Base-by-base conservation (phyloP, 2,329 filamentous ascomycete genomes). In the Penicillium sp. region DNA sequence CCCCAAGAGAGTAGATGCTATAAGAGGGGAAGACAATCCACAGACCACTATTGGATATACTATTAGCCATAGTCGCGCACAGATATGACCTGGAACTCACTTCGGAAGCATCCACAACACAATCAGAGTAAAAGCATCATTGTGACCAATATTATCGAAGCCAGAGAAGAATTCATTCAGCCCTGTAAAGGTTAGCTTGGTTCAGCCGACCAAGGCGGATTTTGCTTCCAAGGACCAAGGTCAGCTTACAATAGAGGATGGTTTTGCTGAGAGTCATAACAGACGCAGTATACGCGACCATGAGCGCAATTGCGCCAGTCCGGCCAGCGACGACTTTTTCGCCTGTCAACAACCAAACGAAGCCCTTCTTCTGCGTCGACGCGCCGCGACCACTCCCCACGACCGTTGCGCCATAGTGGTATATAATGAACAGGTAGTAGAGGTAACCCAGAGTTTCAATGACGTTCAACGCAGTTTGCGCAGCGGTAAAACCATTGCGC, bases 401-500 rank as follows among this genome's bases (percentile, higher is more conserved):
- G 40, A 73, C 69, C 4, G 70, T 69, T 27, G 69, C 68, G 14
- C 78, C 78, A 61, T 76, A 65, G 3, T 56, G 57, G 57, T 73
- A 79, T 62, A 88, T 70, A 51, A 85, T 73, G 63, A 76, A 81
- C 15, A 87, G 77, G 66, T 85, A 93, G 73, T 76, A 78, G 53
- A 76, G 73, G 69, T 92, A 93, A 66, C 86, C 79, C 31, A 77
- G 54, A 3, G 83, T 85, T 79, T 94, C 90, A 51, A 89, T 63
- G 6, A 84, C 72, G 68, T 93, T 94, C 61, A 92, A 69, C 6
- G 79, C 65, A 26, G 82, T 82, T 79, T 96, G 91, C 35, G 90
- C 90, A 41, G 81, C 83, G 0, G 89, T 89, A 75, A 95, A 96
- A 33, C 91, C 90, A 69, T 86, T 85, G 22, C 80, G 73, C 15